A percentile compares a stretch with the other conserved stretches of the same genome.
phyloP scores from a whole-genome alignment of 1,284 basidiomycete genomes.

The Cystobasidiaceae sp. region DNA sequence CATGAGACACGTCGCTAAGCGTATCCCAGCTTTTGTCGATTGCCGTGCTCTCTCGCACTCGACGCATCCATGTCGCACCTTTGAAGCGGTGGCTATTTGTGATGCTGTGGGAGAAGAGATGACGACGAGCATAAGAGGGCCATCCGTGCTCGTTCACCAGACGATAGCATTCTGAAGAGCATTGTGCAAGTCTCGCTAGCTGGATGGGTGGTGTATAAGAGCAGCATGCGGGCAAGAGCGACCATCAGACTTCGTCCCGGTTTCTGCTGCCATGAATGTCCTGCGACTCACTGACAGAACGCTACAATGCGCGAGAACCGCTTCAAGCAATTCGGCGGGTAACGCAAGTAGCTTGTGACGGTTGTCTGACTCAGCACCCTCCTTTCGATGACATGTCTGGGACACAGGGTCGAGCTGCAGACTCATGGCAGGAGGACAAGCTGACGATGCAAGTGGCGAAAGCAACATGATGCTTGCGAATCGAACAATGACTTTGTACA shows the following conservation, averaged over 20 bases:
- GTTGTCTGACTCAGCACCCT: no score
- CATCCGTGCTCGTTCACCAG: slow-evolving; percentile 11
- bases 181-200: slow-evolving; percentile 16
- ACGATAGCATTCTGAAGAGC: neutral
- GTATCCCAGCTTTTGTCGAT: slow-evolving; percentile 17
- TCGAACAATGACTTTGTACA: neutral
- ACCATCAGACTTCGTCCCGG: neutral
- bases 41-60: neutral
- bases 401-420: no score
- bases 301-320: slow-evolving; percentile 12
- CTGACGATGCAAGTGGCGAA: neutral
- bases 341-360: neutral
- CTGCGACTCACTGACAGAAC: slow-evolving; percentile 1
- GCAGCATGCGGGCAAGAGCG: neutral
- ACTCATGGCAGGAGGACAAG: neutral
- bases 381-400: no score
- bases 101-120: slow-evolving; percentile 11
- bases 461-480: neutral
- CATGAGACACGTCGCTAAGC: neutral
- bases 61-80: neutral
- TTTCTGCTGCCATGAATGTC: no score
- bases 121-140: slow-evolving; percentile 1
- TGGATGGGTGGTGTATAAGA: neutral
- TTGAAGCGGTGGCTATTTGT: neutral
- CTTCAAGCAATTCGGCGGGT: slow-evolving; percentile 15